Evolutionary conservation across 495 filamentous ascomycete species (phyloP).

Genomic region (Neurospora sp.): DNA sequence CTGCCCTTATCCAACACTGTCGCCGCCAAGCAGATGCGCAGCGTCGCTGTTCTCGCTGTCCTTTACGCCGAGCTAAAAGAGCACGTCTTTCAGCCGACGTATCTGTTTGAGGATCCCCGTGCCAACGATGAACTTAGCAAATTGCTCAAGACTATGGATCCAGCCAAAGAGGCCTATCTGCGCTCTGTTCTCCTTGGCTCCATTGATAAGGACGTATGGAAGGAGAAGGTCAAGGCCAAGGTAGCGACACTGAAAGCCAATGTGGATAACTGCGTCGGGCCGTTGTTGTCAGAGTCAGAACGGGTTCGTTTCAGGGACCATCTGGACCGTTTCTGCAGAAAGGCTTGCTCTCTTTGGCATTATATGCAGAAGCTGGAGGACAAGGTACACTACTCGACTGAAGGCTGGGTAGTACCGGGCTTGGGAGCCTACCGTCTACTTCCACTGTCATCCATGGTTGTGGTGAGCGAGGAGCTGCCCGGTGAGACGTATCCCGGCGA

Average conservation of each 20-base stretch:
- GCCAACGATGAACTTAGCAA: neutral
- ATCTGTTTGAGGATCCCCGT: conserved; percentile 3
- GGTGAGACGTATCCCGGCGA: neutral
- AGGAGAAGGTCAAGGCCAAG: neutral
- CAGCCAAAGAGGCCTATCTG: conserved; percentile 5
- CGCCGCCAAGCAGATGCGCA: conserved; percentile 16
- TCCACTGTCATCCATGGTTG: neutral
- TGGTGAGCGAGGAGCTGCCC: neutral
- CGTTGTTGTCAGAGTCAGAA: neutral
- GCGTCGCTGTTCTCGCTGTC: conserved; percentile 9
- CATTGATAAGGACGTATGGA: neutral
- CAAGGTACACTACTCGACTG: neutral
- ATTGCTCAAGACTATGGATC: conserved; percentile 1
- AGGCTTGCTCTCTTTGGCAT: neutral
- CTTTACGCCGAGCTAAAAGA: conserved; percentile 1
- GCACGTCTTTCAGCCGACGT: conserved; percentile 14
- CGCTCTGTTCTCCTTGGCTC: conserved; percentile 12
- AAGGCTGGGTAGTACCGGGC: neutral
- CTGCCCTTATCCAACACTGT: conserved; percentile 8
- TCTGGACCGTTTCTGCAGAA: neutral
- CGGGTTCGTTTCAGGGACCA: neutral
- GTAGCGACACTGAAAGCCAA: neutral
- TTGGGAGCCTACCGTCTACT: neutral
- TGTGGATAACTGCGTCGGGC: neutral
- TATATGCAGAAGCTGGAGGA: conserved; percentile 3